phyloP scores from a whole-genome alignment of 768 basidiomycete genomes.

The Lactarius quietus region DNA sequence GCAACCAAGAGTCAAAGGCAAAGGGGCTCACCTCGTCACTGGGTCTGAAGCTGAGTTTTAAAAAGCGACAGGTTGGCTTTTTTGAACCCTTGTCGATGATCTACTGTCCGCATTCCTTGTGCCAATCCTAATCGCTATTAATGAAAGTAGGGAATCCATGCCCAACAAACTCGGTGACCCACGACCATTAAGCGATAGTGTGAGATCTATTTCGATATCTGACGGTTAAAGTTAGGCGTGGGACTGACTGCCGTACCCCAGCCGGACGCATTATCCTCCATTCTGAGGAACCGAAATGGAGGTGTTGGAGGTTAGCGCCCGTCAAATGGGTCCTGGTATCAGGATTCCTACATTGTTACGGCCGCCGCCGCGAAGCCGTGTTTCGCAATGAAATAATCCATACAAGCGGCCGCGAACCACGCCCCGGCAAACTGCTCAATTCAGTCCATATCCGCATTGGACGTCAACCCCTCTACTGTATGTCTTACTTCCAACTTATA shows the following conservation, averaged over 20 bases:
- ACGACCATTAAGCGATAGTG: neutral
- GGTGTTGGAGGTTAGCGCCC: neutral
- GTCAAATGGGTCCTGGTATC: neutral
- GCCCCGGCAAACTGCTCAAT: neutral
- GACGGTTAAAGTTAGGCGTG: neutral
- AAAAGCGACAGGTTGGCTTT: neutral
- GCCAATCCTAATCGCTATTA: neutral
- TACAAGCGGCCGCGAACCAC: neutral
- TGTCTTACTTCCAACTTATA: neutral
- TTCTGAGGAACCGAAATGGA: neutral
- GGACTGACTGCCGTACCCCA: neutral
- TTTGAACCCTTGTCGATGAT: neutral
- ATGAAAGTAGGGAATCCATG: neutral
- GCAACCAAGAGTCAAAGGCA: neutral
- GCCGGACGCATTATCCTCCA: no score
- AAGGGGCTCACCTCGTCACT: neutral
- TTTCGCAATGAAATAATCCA: neutral
- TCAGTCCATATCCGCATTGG: neutral
- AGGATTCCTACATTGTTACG: neutral
- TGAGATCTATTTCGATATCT: constrained; percentile 1
- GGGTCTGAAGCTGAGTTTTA: neutral
- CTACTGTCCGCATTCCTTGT: neutral
- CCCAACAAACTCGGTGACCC: neutral
- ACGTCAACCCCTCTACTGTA: neutral
- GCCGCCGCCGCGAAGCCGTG: neutral